Percentiles rank a stretch among this genome's conserved stretches.
Evolutionary conservation across 768 basidiomycete species (phyloP).

Genomic region (Tricholoma sp.): DNA sequence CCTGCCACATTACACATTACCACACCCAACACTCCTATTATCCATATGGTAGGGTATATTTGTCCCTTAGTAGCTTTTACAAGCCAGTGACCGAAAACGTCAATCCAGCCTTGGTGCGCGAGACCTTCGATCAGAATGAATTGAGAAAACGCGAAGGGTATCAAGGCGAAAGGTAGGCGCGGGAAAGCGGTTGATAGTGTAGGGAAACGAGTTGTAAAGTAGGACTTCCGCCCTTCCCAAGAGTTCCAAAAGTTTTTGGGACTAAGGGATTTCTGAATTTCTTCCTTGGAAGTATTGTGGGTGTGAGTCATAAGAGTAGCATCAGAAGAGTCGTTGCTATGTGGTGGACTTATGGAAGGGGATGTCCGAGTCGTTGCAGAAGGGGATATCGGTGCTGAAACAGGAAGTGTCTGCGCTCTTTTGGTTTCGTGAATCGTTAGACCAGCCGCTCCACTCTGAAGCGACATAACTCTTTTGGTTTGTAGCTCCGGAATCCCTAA

Average conservation of each 20-base stretch:
- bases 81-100: slow-evolving; percentile 58
- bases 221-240: slow-evolving; percentile 10
- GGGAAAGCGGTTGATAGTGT: slow-evolving; percentile 63
- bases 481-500: neutral
- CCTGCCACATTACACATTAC: slow-evolving; percentile 20
- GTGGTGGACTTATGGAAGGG: slow-evolving; percentile 11
- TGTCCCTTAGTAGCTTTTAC: slow-evolving; percentile 14
- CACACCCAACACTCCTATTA: slow-evolving; percentile 19
- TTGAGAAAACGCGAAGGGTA: slow-evolving; percentile 92
- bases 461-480: too few relatives aligned
- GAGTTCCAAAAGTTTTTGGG: slow-evolving; percentile 7
- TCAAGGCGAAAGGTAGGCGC: slow-evolving; percentile 72
- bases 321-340: slow-evolving; percentile 4
- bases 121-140: slow-evolving; percentile 92
- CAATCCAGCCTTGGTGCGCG: slow-evolving; percentile 84
- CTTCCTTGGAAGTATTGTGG: neutral
- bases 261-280: slow-evolving; percentile 12
- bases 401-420: too few relatives aligned
- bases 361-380: slow-evolving; percentile 8
- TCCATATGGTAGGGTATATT: slow-evolving; percentile 18
- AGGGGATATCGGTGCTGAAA: too few relatives aligned
- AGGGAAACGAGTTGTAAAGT: slow-evolving; percentile 49
- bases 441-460: too few relatives aligned
- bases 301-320: slow-evolving; percentile 1
- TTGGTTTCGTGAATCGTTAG: too few relatives aligned